Percentiles rank a stretch among this genome's conserved stretches.
These are phyloP conservation scores for Chaetomium tenue DNA, from an alignment of 495 filamentous ascomycete genomes.

Conservation along the genomic window DNA sequence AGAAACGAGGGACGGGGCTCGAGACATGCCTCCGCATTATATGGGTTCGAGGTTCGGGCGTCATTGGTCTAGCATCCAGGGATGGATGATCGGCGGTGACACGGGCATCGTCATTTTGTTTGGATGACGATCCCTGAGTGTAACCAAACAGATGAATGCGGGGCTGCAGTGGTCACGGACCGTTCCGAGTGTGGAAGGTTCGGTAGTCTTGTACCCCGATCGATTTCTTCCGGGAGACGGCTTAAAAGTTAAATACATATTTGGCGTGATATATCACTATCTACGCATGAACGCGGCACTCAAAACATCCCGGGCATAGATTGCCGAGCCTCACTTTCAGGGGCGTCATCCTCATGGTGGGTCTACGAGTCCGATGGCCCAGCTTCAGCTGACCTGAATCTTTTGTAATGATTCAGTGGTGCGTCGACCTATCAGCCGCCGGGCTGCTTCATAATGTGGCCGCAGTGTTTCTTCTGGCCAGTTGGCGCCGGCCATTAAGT, in stretches of 20 bases:
- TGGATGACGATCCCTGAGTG: not conserved
- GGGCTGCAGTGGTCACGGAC: not conserved
- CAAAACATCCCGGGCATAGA: not conserved
- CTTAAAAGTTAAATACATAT: not conserved
- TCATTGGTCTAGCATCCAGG: not conserved
- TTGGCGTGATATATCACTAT: not conserved
- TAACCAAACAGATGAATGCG: slow-evolving; percentile 2
- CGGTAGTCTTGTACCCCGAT: too few relatives aligned
- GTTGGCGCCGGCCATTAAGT: too few relatives aligned
- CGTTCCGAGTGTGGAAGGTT: too few relatives aligned
- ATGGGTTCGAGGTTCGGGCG: not conserved
- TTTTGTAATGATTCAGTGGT: too few relatives aligned
- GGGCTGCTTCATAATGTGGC: too few relatives aligned
- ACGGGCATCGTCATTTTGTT: slow-evolving; percentile 14
- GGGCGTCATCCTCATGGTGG: too few relatives aligned
- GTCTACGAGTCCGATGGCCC: too few relatives aligned
- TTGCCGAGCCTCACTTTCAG: not conserved
- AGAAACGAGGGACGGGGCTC: not conserved
- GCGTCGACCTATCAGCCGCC: too few relatives aligned
- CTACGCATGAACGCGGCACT: not conserved
- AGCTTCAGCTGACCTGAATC: too few relatives aligned
- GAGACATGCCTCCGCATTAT: not conserved
- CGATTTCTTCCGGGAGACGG: too few relatives aligned
- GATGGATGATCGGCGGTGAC: slow-evolving; percentile 9
- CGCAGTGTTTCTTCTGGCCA: too few relatives aligned